Percentiles rank a stretch among this genome's conserved stretches.
Conservation (phyloP, 352 stramenopile genomes). For the Globisporangium rhizosaccharum region DNA sequence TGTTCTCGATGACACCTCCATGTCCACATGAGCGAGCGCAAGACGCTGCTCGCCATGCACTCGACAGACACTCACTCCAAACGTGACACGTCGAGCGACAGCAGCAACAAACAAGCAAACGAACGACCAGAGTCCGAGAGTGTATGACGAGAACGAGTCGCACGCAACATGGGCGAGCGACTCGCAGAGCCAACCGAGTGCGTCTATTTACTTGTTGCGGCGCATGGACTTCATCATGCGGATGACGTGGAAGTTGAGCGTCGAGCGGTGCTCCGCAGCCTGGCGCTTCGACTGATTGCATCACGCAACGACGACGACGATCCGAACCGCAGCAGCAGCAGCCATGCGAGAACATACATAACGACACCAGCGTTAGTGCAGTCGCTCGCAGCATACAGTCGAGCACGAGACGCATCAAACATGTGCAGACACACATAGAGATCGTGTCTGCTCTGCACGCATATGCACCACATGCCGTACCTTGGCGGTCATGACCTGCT, state of each 20-base stretch:
- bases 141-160: neutral
- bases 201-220: constrained; percentile 21
- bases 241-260: constrained; percentile 86
- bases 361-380: neutral
- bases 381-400: neutral
- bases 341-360: neutral
- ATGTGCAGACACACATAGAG: neutral
- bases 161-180: neutral
- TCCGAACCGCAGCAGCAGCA: neutral
- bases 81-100: too few relatives aligned
- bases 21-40: too few relatives aligned
- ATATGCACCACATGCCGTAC: constrained; percentile 14
- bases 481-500: constrained; percentile 71
- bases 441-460: too few relatives aligned
- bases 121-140: neutral
- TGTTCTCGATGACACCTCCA: too few relatives aligned
- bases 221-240: constrained; percentile 81
- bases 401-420: neutral
- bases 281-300: constrained; percentile 40
- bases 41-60: too few relatives aligned
- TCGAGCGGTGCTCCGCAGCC: constrained; percentile 69
- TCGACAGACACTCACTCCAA: too few relatives aligned
- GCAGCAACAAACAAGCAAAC: neutral
- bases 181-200: neutral
- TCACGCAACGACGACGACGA: neutral